These are phyloP conservation scores for Aspergillus hortae DNA, from an alignment of 2,329 filamentous ascomycete species.

Conservation along the genomic window DNA sequence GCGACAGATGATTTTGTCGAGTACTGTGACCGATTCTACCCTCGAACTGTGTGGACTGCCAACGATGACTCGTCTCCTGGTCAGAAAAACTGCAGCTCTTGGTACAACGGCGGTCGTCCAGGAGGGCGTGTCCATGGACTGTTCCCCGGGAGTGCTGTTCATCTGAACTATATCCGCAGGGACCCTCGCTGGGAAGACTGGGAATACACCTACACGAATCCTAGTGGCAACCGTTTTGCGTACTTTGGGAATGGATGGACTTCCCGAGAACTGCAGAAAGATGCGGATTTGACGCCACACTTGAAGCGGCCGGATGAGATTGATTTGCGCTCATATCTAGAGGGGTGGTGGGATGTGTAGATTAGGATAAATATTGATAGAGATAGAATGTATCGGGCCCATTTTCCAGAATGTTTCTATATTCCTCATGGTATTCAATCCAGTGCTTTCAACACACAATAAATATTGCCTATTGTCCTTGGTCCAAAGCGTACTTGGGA, in stretches of 20 bases:
- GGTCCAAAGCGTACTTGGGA: conserved; percentile 25
- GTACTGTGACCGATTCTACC: conserved; percentile 48
- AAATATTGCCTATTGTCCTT: neutral
- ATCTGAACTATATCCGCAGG: conserved; percentile 57
- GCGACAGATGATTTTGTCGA: conserved; percentile 58
- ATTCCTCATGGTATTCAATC: no score
- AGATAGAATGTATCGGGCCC: neutral
- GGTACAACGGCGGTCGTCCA: conserved; percentile 66
- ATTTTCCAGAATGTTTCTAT: neutral
- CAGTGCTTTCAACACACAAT: no score
- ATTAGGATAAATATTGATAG: no score
- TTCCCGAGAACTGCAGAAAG: conserved; percentile 52
- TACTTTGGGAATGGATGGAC: conserved; percentile 70
- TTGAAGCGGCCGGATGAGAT: conserved; percentile 54
- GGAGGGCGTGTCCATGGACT: conserved; percentile 64
- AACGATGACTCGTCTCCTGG: conserved; percentile 39
- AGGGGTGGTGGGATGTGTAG: conserved; percentile 61
- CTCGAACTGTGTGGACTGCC: conserved; percentile 45
- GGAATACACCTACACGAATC: conserved; percentile 49
- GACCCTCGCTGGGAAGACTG: conserved; percentile 59
- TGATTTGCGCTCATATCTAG: conserved; percentile 61
- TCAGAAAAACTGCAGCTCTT: conserved; percentile 61
- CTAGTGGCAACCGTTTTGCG: conserved; percentile 41
- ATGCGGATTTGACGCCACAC: conserved; percentile 62
- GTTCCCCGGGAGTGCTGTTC: conserved; percentile 66